Base-by-base conservation (phyloP, 2,329 filamentous ascomycete species). In the Colletotrichum tamarilloi region DNA sequence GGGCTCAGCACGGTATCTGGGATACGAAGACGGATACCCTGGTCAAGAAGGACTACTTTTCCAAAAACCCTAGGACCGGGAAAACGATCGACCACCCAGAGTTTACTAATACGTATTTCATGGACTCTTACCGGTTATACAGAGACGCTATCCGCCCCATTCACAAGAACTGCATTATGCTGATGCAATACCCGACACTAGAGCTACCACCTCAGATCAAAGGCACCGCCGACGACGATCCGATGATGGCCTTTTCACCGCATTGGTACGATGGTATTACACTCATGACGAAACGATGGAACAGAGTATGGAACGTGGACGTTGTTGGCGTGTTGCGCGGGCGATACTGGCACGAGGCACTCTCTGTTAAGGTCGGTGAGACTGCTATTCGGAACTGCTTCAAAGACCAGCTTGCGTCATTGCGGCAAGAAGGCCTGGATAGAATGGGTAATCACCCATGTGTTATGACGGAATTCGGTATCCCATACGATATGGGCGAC, bases 261-360 rank as follows among this genome's bases (percentile, higher is more conserved):
- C 97, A 99, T 83, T 99, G 94, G 81, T 99, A 99, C 82, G 97
- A 99, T 78, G 97, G 97, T 12, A 93, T 99, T 68, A 99, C 97
- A 0, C 87, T 99, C 4, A 94, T 99, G 89, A 98, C 95, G 14
- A 99, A 99, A 84, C 97, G 98, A 82, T 99, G 97, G 97, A 99
- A 98, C 80, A 93, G 95, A 52, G 92, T 93, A 19, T 99, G 97
- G 93, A 99, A 99, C 77, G 93, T 99, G 8, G 97, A 99, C 80
- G 94, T 99, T 5, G 91, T 99, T 63, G 97, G 97, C 2, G 90
- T 99, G 16, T 86, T 99, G 56, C 92, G 97, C 58, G 97, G 97
- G 14, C 93, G 92, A 76, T 99, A 99, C 79, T 87, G 94, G 76
- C 93, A 93, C 26, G 97, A 97, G 14, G 94, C 94, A 0, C 96